A percentile compares a stretch with the other conserved stretches of the same genome.
Conservation (phyloP, 2,329 filamentous ascomycete species). For the Drechslerella coelobrocha region DNA sequence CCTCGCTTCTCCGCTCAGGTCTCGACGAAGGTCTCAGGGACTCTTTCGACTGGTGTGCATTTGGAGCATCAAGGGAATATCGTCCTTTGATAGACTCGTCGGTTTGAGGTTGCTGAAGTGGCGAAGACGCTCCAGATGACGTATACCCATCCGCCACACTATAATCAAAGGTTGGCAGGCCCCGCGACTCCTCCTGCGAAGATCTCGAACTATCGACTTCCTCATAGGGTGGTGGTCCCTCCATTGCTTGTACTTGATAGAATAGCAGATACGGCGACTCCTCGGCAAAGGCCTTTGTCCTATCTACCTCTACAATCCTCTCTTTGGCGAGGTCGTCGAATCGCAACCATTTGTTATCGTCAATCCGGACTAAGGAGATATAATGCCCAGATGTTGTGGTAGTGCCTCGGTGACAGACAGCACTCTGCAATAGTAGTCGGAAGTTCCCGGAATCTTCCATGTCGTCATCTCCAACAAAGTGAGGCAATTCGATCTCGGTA, state of each 20-base stretch:
- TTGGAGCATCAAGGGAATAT: slow-evolving; percentile 26
- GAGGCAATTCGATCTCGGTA: slow-evolving; percentile 78
- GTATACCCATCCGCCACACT: slow-evolving; percentile 40
- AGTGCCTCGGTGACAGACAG: slow-evolving; percentile 88
- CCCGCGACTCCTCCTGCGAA: slow-evolving; percentile 39
- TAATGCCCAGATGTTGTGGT: slow-evolving; percentile 91
- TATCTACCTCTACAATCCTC: slow-evolving; percentile 77
- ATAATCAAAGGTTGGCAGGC: slow-evolving; percentile 44
- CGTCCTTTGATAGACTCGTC: slow-evolving; percentile 28
- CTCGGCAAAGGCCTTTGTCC: slow-evolving; percentile 77
- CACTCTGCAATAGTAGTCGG: slow-evolving; percentile 87
- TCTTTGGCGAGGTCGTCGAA: slow-evolving; percentile 85
- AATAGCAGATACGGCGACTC: slow-evolving; percentile 95
- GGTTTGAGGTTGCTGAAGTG: slow-evolving; percentile 30
- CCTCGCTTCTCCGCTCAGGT: slow-evolving; percentile 33
- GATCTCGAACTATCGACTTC: slow-evolving; percentile 44
- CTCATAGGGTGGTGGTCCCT: slow-evolving; percentile 59
- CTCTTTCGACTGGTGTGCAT: slow-evolving; percentile 33
- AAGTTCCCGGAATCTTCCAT: slow-evolving; percentile 78
- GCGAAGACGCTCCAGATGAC: slow-evolving; percentile 41
- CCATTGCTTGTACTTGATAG: slow-evolving; percentile 89
- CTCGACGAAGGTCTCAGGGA: slow-evolving; percentile 45
- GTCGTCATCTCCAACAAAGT: slow-evolving; percentile 84
- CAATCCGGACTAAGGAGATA: slow-evolving; percentile 79
- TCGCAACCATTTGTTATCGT: slow-evolving; percentile 81